Conservation (phyloP, 2,329 filamentous ascomycete genomes). For the Claviceps humidiphila region DNA sequence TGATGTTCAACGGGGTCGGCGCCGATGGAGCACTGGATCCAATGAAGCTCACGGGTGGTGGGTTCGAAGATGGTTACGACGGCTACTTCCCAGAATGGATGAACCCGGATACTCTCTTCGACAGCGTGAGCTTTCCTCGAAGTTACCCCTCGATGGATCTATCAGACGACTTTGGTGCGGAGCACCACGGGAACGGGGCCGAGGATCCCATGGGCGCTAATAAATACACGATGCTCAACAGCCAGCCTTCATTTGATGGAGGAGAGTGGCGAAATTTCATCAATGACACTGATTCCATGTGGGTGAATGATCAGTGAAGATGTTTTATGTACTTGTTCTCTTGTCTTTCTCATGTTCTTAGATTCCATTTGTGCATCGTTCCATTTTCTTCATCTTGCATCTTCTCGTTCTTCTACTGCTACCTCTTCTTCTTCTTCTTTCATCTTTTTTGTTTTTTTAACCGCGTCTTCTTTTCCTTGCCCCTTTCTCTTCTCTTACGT, state of each 20-base stretch:
- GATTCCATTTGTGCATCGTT: too few species aligned
- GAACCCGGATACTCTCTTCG: neutral
- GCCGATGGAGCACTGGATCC: conserved; percentile 12
- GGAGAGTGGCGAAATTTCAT: conserved; percentile 19
- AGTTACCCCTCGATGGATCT: neutral
- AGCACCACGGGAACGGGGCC: neutral
- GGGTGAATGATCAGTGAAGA: conserved; percentile 19
- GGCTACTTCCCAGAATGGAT: neutral
- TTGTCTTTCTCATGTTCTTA: neutral
- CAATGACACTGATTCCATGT: conserved; percentile 19
- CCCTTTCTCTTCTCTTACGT: too few species aligned
- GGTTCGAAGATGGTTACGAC: conserved; percentile 9
- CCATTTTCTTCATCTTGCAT: neutral
- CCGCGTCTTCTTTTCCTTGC: too few species aligned
- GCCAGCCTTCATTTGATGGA: conserved; percentile 7
- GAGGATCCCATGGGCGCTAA: neutral
- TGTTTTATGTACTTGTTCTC: neutral
- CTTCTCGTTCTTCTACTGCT: neutral
- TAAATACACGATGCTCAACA: conserved; percentile 1
- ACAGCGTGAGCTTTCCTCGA: conserved; percentile 1
- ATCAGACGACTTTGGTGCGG: conserved; percentile 1
- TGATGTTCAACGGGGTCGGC: conserved; percentile 22
- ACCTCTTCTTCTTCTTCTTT: too few species aligned
- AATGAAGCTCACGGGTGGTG: conserved; percentile 6
- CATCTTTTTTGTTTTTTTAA: too few species aligned